These are phyloP conservation scores for Trametes elegans DNA, from an alignment of 768 basidiomycete genomes.

Conservation along the genomic window DNA sequence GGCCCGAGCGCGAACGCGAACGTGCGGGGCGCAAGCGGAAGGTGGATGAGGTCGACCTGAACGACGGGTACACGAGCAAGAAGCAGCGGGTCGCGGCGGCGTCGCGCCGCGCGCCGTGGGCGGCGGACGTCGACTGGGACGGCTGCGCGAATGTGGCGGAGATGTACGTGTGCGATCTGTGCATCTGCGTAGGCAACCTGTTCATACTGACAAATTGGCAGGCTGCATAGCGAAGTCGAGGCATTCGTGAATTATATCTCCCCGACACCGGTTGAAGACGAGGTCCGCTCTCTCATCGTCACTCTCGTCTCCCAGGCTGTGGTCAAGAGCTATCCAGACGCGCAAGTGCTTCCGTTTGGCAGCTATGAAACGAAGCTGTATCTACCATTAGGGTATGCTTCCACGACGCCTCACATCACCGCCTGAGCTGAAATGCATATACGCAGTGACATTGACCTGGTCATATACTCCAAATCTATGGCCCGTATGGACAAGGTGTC, in stretches of 20 bases:
- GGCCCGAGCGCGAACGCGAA: conserved; percentile 7
- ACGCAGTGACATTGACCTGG: conserved; percentile 89
- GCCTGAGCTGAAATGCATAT: background rate
- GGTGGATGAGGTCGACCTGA: conserved; percentile 43
- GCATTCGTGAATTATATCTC: conserved; percentile 88
- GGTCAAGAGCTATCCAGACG: conserved; percentile 68
- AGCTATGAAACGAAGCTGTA: conserved; percentile 93
- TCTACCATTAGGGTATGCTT: conserved; percentile 80
- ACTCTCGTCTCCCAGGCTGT: conserved; percentile 67
- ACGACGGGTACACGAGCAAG: conserved; percentile 52
- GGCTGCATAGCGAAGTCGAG: conserved; percentile 84
- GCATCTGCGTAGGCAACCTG: background rate
- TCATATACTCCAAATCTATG: conserved; percentile 78
- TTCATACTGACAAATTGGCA: conserved; percentile 29
- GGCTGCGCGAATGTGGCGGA: conserved; percentile 76
- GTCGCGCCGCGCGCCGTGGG: conserved; percentile 63
- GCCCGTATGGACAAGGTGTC: conserved; percentile 64
- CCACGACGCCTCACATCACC: background rate
- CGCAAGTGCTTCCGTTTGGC: conserved; percentile 83
- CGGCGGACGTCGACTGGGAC: conserved; percentile 66
- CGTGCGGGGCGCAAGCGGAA: conserved; percentile 44
- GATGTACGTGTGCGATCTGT: conserved; percentile 51
- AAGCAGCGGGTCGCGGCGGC: conserved; percentile 51
- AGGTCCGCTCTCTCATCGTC: conserved; percentile 74
- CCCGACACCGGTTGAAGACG: conserved; percentile 82